Conservation (phyloP, 208 protist genomes). For the Crithidia acanthocephali region DNA sequence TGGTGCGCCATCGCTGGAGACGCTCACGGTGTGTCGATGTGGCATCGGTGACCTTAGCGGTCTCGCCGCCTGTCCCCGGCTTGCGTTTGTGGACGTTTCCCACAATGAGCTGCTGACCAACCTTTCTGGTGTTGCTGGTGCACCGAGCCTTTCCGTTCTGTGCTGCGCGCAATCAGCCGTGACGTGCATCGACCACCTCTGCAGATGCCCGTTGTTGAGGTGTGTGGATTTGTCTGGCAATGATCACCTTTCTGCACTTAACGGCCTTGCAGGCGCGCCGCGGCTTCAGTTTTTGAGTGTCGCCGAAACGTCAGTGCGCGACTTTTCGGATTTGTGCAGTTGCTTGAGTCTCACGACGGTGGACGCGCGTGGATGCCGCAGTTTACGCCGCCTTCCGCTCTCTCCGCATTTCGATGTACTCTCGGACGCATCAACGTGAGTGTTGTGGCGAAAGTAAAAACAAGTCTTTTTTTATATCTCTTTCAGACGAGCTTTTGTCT, state of each 20-base stretch:
- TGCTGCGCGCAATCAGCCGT: not conserved
- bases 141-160: slow-evolving; percentile 2
- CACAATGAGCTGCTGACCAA: not conserved
- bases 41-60: not conserved
- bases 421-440: not conserved
- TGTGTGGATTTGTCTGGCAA: slow-evolving; percentile 6
- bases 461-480: not conserved
- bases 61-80: not conserved
- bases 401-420: not conserved
- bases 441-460: not conserved
- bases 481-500: not conserved
- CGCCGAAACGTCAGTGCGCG: slow-evolving; percentile 2
- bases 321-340: not conserved
- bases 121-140: slow-evolving; percentile 9
- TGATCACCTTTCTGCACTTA: not conserved
- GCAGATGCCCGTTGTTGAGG: not conserved
- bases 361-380: slow-evolving; percentile 9
- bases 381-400: not conserved
- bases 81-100: slow-evolving; percentile 4
- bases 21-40: not conserved
- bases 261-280: not conserved
- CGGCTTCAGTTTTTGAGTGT: not conserved
- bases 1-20: slow-evolving; percentile 3
- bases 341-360: slow-evolving; percentile 1
- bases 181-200: not conserved